Conservation (phyloP, 2,329 filamentous ascomycete species). For the Ophiostoma sp. region DNA sequence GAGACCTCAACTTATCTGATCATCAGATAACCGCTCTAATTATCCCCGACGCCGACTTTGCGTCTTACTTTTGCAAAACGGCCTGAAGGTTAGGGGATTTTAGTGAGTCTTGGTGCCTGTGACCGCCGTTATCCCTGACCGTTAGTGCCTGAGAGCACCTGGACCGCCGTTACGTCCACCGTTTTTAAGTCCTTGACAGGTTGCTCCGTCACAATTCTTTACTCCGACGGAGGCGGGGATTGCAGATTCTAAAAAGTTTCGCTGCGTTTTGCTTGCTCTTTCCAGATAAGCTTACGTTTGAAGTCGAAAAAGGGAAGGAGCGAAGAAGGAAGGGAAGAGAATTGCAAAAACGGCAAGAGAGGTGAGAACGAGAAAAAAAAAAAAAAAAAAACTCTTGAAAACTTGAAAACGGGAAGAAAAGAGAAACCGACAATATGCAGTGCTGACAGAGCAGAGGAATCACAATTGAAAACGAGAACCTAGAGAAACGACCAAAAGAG, state of each 20-base stretch:
- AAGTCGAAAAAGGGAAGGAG: not conserved
- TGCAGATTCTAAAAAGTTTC: not conserved
- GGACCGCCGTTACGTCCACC: not conserved
- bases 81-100: not conserved
- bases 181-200: not conserved
- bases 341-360: not conserved
- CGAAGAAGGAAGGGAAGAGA: not conserved
- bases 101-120: not conserved
- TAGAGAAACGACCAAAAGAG: not conserved
- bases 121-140: not conserved
- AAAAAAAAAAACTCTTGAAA: not conserved
- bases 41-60: not conserved
- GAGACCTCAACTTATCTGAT: not conserved
- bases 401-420: not conserved
- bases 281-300: not conserved
- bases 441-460: not conserved
- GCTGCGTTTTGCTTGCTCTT: not conserved
- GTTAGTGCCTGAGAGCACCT: not conserved
- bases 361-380: not conserved
- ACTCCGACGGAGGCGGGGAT: slow-evolving; percentile 7
- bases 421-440: not conserved
- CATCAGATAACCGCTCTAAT: slow-evolving; percentile 4
- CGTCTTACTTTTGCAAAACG: not conserved
- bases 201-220: not conserved
- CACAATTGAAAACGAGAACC: not conserved